Evolutionary conservation across 177 flowering plant genomes (phyloP).

Genomic region (Tripterygium wilfordii): DNA sequence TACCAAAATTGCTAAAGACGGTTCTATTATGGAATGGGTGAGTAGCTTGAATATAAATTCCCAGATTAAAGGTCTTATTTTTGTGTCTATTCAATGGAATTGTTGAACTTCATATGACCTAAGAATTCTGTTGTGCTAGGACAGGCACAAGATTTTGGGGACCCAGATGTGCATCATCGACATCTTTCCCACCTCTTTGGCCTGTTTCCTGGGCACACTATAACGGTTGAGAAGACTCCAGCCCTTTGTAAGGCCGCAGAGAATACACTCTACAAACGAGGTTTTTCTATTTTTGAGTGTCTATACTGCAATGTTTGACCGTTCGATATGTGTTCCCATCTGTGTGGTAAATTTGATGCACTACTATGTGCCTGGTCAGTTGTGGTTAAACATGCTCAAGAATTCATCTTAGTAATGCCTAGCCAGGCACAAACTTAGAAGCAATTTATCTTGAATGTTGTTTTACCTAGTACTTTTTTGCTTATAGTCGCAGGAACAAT

Average conservation of each 20-base stretch:
- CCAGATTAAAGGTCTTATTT: no score
- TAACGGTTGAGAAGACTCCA: constrained; percentile 59
- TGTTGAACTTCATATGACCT: background rate
- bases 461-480: no score
- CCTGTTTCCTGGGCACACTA: constrained; percentile 79
- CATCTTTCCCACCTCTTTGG: constrained; percentile 88
- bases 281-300: constrained; percentile 20
- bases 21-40: constrained; percentile 92
- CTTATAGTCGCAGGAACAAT: no score
- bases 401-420: no score
- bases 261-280: constrained; percentile 64
- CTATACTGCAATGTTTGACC: background rate
- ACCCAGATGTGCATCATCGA: constrained; percentile 76
- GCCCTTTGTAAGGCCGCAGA: constrained; percentile 78
- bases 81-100: background rate
- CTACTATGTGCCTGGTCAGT: no score
- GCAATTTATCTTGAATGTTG: no score
- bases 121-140: constrained; percentile 1
- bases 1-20: constrained; percentile 64
- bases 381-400: no score
- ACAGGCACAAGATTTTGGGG: constrained; percentile 78
- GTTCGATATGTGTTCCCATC: background rate
- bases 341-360: no score
- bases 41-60: background rate
- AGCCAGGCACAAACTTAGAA: no score